Percentiles rank a stretch among this genome's conserved stretches.
Conservation (phyloP, 2,329 filamentous ascomycete genomes). For the Dactylellina haptotyla region DNA sequence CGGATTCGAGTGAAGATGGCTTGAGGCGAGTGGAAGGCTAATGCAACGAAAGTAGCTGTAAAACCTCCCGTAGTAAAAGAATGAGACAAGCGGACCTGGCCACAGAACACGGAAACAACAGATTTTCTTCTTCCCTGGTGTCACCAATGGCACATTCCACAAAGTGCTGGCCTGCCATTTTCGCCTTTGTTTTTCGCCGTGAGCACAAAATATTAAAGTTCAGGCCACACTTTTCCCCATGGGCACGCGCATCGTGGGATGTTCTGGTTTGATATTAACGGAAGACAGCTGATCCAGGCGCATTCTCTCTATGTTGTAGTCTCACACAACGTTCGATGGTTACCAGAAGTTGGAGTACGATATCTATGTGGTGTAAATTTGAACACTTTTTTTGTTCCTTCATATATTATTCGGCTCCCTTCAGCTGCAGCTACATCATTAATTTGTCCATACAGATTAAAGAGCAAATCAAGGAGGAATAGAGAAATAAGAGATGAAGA, state of each 20-base stretch:
- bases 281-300: not conserved
- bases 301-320: slow-evolving; percentile 17
- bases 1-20: slow-evolving; percentile 38
- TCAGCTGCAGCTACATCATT: slow-evolving; percentile 17
- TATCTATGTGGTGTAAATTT: slow-evolving; percentile 12
- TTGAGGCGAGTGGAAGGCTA: slow-evolving; percentile 30
- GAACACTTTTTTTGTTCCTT: no score
- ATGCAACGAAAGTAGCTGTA: slow-evolving; percentile 27
- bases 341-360: not conserved
- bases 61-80: slow-evolving; percentile 22
- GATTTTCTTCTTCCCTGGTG: slow-evolving; percentile 20
- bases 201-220: slow-evolving; percentile 23
- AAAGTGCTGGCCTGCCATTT: slow-evolving; percentile 20
- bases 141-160: slow-evolving; percentile 42
- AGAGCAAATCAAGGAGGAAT: not conserved
- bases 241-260: no score
- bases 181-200: slow-evolving; percentile 4
- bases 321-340: slow-evolving; percentile 31
- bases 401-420: no score
- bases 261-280: no score
- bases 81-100: slow-evolving; percentile 15
- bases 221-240: slow-evolving; percentile 25
- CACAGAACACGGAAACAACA: slow-evolving; percentile 26
- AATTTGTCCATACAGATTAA: slow-evolving; percentile 27
- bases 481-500: not conserved